phyloP scores from a whole-genome alignment of 768 basidiomycete species.

The Gloeopeniophorella convolvens region DNA sequence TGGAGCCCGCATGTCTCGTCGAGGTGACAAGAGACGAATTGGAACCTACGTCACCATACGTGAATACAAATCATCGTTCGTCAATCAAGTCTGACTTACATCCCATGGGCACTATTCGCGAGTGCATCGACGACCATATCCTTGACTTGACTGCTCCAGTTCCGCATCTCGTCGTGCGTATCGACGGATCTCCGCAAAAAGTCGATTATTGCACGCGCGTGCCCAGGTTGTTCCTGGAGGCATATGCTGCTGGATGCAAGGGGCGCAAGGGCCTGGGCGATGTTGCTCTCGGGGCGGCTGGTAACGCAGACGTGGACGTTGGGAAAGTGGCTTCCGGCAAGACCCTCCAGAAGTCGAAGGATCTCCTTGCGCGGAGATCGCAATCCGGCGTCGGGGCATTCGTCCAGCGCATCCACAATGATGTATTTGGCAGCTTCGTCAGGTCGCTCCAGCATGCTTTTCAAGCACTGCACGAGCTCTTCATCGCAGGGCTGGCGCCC shows the following conservation, averaged over 20 bases:
- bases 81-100: slow-evolving; percentile 2
- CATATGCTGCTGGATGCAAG: slow-evolving; percentile 5
- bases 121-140: slow-evolving; percentile 1
- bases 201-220: slow-evolving; percentile 7
- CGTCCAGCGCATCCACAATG: slow-evolving; percentile 7
- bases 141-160: slow-evolving; percentile 5
- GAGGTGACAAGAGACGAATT: slow-evolving; percentile 1
- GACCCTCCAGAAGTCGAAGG: neutral
- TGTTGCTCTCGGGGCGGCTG: neutral
- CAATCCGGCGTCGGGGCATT: slow-evolving; percentile 7
- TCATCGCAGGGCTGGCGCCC: neutral
- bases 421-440: slow-evolving; percentile 3
- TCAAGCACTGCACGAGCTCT: neutral
- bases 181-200: slow-evolving; percentile 3
- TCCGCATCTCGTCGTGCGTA: slow-evolving; percentile 6
- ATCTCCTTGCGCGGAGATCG: neutral
- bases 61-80: no score
- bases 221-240: slow-evolving; percentile 9
- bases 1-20: neutral
- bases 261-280: neutral
- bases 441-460: slow-evolving; percentile 1
- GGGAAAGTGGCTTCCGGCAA: neutral
- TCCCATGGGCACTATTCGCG: slow-evolving; percentile 3
- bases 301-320: slow-evolving; percentile 8
- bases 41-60: neutral